Evolutionary conservation across 768 basidiomycete species (phyloP).

Genomic region (Boletus bicolor): DNA sequence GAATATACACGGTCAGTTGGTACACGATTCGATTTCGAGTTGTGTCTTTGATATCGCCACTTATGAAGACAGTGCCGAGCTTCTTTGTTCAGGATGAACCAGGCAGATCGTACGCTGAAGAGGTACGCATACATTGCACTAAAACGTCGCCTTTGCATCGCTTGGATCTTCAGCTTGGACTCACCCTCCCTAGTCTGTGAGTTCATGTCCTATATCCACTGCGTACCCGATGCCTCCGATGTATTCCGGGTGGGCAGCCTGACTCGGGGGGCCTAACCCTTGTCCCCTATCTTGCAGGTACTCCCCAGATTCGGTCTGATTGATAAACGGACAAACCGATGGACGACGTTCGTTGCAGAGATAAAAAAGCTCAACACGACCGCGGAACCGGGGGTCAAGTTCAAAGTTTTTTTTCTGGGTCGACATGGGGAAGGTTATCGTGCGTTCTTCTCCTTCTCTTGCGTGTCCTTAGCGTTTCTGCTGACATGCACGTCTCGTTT

Average conservation of each 20-base stretch:
- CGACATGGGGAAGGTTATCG: constrained; percentile 66
- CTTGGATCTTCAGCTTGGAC: not conserved
- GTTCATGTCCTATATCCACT: not conserved
- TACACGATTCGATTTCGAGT: not conserved
- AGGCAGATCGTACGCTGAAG: not conserved
- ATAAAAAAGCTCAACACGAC: constrained; percentile 39
- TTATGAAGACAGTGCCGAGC: constrained; percentile 13
- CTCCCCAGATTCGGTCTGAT: constrained; percentile 28
- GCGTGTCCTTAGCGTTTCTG: not conserved
- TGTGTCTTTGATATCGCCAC: not conserved
- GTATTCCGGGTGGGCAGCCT: not conserved
- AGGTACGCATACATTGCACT: constrained; percentile 5
- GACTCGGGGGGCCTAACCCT: not conserved
- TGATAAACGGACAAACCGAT: constrained; percentile 47
- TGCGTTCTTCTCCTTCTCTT: constrained; percentile 1
- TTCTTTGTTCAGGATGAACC: constrained; percentile 24
- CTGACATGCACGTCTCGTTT: not conserved
- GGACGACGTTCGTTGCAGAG: constrained; percentile 41
- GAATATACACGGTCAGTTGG: constrained; percentile 16
- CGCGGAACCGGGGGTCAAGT: constrained; percentile 9
- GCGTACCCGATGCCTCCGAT: not conserved
- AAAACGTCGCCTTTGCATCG: not conserved
- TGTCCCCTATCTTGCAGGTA: constrained; percentile 2
- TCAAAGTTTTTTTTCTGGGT: constrained; percentile 62
- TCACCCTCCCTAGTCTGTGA: constrained; percentile 12